A percentile compares a stretch with the other conserved stretches of the same genome.
phyloP scores from a whole-genome alignment of 495 filamentous ascomycete species.

The Penicillium cataractarum region DNA sequence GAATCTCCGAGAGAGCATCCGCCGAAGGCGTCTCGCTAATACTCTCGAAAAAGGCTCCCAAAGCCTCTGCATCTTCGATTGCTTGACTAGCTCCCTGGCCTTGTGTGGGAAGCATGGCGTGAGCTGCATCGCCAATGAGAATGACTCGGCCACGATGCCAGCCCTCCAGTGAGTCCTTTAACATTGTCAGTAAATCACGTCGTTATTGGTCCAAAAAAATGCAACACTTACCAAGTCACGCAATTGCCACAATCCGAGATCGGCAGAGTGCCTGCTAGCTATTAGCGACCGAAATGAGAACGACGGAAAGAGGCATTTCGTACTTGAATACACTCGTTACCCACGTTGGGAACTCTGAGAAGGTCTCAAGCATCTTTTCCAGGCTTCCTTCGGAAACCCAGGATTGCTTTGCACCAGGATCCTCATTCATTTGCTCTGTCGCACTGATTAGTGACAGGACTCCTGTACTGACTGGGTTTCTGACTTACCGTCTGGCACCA shows the following conservation, averaged over 20 bases:
- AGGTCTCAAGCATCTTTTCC: slow-evolving; percentile 41
- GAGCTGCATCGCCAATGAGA: slow-evolving; percentile 50
- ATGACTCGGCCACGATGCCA: slow-evolving; percentile 44
- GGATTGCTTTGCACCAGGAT: slow-evolving; percentile 24
- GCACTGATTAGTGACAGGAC: neutral
- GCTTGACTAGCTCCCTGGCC: slow-evolving; percentile 45
- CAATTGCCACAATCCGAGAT: slow-evolving; percentile 44
- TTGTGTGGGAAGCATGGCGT: slow-evolving; percentile 47
- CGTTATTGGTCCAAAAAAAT: neutral
- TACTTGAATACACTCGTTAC: slow-evolving; percentile 30
- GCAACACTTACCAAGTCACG: slow-evolving; percentile 36
- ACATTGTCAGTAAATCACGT: neutral
- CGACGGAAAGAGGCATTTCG: neutral
- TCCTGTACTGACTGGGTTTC: neutral
- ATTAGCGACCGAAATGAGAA: neutral
- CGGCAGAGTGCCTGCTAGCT: slow-evolving; percentile 19
- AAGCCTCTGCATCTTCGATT: slow-evolving; percentile 44
- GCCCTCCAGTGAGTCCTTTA: slow-evolving; percentile 34
- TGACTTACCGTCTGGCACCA: slow-evolving; percentile 27
- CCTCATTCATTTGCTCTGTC: slow-evolving; percentile 31
- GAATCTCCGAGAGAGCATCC: neutral
- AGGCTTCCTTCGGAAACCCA: slow-evolving; percentile 31
- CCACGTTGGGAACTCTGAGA: slow-evolving; percentile 39
- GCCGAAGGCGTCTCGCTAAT: slow-evolving; percentile 7
- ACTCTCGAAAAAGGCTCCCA: slow-evolving; percentile 32